Conservation (phyloP, 345 rosid genomes). For the Isatis tinctoria region DNA sequence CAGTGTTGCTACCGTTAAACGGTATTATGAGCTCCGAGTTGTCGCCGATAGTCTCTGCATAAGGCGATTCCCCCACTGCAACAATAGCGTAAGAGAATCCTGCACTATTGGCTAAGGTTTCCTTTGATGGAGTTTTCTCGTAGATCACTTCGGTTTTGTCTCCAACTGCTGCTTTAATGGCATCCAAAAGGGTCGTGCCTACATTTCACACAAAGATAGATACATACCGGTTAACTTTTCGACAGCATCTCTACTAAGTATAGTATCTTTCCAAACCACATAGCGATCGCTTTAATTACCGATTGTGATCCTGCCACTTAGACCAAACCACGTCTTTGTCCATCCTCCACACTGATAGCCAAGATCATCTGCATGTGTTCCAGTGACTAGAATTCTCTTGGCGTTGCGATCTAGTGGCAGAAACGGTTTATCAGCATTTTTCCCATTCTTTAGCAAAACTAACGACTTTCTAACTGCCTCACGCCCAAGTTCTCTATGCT, state of each 20-base stretch:
- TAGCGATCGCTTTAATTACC: conserved; percentile 38
- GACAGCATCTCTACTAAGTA: not conserved
- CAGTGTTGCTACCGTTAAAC: conserved; percentile 48
- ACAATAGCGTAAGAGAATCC: conserved; percentile 66
- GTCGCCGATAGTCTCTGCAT: conserved; percentile 70
- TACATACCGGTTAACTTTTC: not conserved
- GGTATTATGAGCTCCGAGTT: conserved; percentile 53
- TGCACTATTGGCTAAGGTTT: conserved; percentile 39
- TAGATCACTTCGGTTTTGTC: conserved; percentile 61
- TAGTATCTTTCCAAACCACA: not conserved
- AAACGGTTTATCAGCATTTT: conserved; percentile 43
- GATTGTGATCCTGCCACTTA: conserved; percentile 73
- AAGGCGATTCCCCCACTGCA: conserved; percentile 79
- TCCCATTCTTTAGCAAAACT: conserved; percentile 83
- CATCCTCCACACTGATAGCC: conserved; percentile 95
- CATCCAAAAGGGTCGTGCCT: conserved; percentile 88
- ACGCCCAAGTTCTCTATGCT: conserved; percentile 65
- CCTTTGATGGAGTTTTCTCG: conserved; percentile 55
- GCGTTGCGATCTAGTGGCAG: conserved; percentile 70
- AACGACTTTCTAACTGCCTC: conserved; percentile 90
- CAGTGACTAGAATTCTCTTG: conserved; percentile 61
- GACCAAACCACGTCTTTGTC: conserved; percentile 69
- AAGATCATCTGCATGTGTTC: conserved; percentile 84
- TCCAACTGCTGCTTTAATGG: conserved; percentile 61
- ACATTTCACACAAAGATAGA: not conserved